Base-by-base conservation (phyloP, 768 basidiomycete genomes). In the Mycena metata region DNA sequence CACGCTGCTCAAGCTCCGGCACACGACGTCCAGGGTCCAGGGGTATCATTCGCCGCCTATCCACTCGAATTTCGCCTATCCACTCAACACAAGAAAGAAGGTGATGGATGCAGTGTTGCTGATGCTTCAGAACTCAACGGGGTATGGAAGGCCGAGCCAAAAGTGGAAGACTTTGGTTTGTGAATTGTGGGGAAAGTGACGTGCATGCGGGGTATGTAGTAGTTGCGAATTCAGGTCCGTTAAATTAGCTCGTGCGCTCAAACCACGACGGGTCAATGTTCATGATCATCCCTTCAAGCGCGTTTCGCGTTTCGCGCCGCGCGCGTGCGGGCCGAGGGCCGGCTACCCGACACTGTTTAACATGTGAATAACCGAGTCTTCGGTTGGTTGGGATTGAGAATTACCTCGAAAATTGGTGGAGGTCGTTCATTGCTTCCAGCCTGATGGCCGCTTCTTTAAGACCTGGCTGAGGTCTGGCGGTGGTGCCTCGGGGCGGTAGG, bases 401-500 rank as follows among this genome's bases (percentile, higher is more conserved):
- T 62, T 26, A 69, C 68, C 62, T 60, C 36, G 23, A 24, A 60
- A 43, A 16, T 30, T 39, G 24, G 24, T 16, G 15, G 10, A 1
- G 26, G 17, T 56, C 19, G 24, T 11, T 66, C 49, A 58, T 19
- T 62, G 30, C 46, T 66, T 57, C 60, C 65, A 60, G 12, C 70
- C 64, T 24, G 58, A 16, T 16, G 70, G 67, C 16, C 61, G 62
- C 33, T 59, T 71, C 60, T 68, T 71, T 41, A 71, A 21, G 46
- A 71, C 66, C 43, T 64, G 33, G 66, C 58, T 61, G 33, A 71
- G 60, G 17, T 71, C 69, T 21, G 70, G 70, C 9, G 59, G 35
- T 10, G 66, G 35, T 21, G 50, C 54, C 54, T 68, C 70, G 50
- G 67, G 66, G 13, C 60, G 66, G 39, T 71, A 71, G 1, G 66